Evolutionary conservation across 495 filamentous ascomycete species (phyloP), one percentile per base, ranked within the genome.

Genomic region (Daldinia vernicosa): DNA sequence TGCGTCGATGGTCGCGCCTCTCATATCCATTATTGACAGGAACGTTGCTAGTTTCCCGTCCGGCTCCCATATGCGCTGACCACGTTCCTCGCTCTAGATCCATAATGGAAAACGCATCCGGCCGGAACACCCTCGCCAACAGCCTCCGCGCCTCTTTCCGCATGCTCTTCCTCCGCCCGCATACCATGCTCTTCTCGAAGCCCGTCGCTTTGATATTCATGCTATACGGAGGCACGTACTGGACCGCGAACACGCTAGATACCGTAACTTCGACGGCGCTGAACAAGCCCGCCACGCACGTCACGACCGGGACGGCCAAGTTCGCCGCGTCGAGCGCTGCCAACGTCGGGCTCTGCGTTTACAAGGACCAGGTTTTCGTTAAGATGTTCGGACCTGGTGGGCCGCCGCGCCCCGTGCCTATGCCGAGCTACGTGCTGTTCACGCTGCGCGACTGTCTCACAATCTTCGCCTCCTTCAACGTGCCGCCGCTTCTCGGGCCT

Each of bases 51-150:
- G 26, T 35, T 37, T 56, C 28, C 14, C 37, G 27, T 60, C 50
- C 52, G 56, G 30, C 37, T 15, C 7, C 14, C 39, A 6, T 24
- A 15, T 12, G 22, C 56, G 30, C 71, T 78, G 60, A 80, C 63
- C 39, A 33, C 56, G 26, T 27, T 27, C 59, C 28, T 67, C 55
- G 19, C 32, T 37, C 22, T 73, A 97, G 93, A 59, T 92, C 89
- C 11, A 97, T 99, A 74, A 97, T 98, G 80, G 94, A 98, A 81
- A 97, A 97, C 82, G 92, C 95, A 15, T 93, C 93, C 45, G 94
- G 93, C 71, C 88, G 90, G 61, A 85, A 86, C 69, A 85, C 91
- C n/a, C 89, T 98, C 65, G 79, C 80, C 52, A 77, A 81, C 53
- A 94, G 92, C 52, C 81, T 97, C 72, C 85, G 83, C 61, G 76